Evolutionary conservation across 1,284 basidiomycete species (phyloP).

Genomic region (Puccinia triticina): DNA sequence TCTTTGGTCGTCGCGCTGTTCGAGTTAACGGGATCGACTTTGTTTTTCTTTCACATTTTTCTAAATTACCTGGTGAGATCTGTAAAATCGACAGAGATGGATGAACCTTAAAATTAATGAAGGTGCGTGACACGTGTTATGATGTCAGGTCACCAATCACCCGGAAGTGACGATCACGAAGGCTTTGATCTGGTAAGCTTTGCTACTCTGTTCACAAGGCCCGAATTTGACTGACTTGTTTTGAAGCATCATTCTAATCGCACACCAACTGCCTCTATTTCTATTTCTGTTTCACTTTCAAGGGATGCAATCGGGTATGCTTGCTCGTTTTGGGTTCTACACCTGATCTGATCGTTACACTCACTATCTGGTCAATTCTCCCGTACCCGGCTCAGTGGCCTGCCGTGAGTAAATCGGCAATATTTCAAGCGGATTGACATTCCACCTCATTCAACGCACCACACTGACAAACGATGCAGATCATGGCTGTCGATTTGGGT

Average conservation of each 20-base stretch:
- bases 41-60: not conserved
- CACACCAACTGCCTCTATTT: too few species aligned
- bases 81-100: not conserved
- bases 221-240: not conserved
- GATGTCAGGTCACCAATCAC: not conserved
- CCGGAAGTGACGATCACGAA: not conserved
- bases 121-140: not conserved
- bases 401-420: not conserved
- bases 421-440: not conserved
- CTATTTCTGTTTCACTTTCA: not conserved
- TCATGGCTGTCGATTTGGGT: constrained; percentile 11
- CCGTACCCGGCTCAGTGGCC: not conserved
- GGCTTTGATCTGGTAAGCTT: not conserved
- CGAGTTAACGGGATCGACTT: not conserved
- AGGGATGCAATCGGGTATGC: not conserved
- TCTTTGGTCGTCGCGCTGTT: not conserved
- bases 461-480: not conserved
- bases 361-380: not conserved
- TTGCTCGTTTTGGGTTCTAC: not conserved
- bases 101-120: not conserved
- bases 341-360: not conserved
- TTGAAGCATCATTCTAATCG: not conserved
- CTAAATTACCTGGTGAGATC: not conserved
- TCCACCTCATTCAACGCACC: not conserved
- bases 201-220: not conserved